These are phyloP conservation scores for Botrytis deweyae DNA, from an alignment of 2,329 filamentous ascomycete genomes.

Conservation along the genomic window DNA sequence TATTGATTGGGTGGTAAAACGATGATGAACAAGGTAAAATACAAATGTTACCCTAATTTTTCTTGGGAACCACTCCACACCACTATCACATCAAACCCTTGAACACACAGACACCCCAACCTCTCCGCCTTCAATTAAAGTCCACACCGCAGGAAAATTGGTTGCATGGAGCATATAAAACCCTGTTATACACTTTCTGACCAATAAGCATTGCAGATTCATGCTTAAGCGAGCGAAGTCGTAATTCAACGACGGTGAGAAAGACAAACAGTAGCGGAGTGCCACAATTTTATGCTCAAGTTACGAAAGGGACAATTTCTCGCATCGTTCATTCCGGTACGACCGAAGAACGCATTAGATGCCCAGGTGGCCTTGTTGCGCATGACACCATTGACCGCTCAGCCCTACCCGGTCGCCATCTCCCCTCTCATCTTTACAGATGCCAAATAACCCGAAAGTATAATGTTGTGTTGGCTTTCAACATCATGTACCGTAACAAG, in stretches of 20 bases:
- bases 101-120: conserved; percentile 10
- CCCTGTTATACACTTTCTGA: conserved; percentile 22
- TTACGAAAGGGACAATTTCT: conserved; percentile 2
- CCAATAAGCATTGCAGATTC: conserved; percentile 20
- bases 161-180: conserved; percentile 13
- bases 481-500: neutral
- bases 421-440: conserved; percentile 16
- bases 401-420: conserved; percentile 32
- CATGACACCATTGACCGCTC: conserved; percentile 25
- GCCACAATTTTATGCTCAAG: conserved; percentile 2
- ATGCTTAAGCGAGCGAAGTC: conserved; percentile 21
- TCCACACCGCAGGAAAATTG: conserved; percentile 26
- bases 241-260: conserved; percentile 25
- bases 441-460: conserved; percentile 14
- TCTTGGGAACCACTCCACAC: conserved; percentile 21
- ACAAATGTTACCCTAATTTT: conserved; percentile 10
- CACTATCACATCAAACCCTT: conserved; percentile 13
- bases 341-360: conserved; percentile 17
- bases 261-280: conserved; percentile 16
- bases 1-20: conserved; percentile 13
- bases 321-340: conserved; percentile 14
- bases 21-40: neutral
- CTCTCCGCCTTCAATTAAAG: conserved; percentile 24
- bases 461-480: conserved; percentile 7
- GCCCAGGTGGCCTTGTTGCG: conserved; percentile 17